Conservation (phyloP, 306 rosid species). For the Pyrus betulifolia region DNA sequence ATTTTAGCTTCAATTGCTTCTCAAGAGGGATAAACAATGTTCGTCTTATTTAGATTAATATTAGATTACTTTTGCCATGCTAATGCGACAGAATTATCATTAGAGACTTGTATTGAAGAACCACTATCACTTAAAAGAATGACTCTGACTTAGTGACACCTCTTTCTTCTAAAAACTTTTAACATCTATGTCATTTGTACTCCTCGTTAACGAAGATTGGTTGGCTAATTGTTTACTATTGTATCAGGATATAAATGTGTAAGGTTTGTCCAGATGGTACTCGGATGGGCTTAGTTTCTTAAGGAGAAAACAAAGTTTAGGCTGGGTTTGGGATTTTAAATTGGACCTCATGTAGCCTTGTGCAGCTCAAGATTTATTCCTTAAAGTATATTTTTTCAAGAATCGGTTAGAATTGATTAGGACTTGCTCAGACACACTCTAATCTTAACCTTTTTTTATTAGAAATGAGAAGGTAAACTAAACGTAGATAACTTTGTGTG, state of each 20-base stretch:
- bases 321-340: background rate
- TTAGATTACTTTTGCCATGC: background rate
- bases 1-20: constrained; percentile 13
- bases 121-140: background rate
- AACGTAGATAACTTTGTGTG: background rate
- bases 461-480: background rate
- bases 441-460: background rate
- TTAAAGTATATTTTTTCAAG: background rate
- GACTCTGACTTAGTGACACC: background rate
- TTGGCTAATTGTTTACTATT: background rate
- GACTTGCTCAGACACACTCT: background rate
- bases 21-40: background rate
- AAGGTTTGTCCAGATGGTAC: background rate
- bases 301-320: background rate
- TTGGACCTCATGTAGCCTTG: background rate
- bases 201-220: background rate
- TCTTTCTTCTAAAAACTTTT: background rate
- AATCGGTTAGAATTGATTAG: background rate
- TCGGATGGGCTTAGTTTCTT: background rate
- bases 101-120: background rate
- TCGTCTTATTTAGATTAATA: background rate
- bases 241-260: background rate
- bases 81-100: background rate
- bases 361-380: background rate
- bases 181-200: background rate